These are phyloP conservation scores for Saturnispora serradocipensis DNA, from an alignment of 805 yeast genomes.

Conservation along the genomic window DNA sequence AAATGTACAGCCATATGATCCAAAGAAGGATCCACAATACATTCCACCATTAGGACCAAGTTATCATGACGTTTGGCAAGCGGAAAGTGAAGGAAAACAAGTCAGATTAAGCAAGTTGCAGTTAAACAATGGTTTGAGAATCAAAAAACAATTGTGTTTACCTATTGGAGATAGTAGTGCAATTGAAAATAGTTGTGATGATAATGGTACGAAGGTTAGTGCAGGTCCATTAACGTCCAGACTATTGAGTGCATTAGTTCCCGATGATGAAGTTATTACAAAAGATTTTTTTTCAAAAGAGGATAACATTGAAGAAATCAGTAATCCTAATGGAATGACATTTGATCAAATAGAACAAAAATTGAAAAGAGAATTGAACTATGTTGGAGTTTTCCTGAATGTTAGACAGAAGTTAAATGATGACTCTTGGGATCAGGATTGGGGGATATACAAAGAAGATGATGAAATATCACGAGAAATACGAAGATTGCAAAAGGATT, in stretches of 20 bases:
- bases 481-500: conserved; percentile 58
- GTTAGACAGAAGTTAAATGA: conserved; percentile 33
- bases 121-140: conserved; percentile 17
- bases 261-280: conserved; percentile 28
- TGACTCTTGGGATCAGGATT: conserved; percentile 41
- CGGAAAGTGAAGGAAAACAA: conserved; percentile 46
- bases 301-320: conserved; percentile 34
- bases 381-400: conserved; percentile 82
- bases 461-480: conserved; percentile 88
- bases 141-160: conserved; percentile 31
- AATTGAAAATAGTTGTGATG: conserved; percentile 52
- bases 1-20: conserved; percentile 4
- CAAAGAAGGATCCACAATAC: conserved; percentile 42
- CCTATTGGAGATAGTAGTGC: conserved; percentile 38
- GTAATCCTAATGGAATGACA: conserved; percentile 37
- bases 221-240: conserved; percentile 90
- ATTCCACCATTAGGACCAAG: conserved; percentile 81
- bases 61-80: conserved; percentile 79
- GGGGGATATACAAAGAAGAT: conserved; percentile 79
- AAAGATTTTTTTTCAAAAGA: conserved; percentile 3
- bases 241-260: conserved; percentile 68
- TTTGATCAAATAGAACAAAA: conserved; percentile 81
- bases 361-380: conserved; percentile 75
- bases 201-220: conserved; percentile 51
- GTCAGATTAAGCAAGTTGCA: conserved; percentile 20